These are phyloP conservation scores for Solanum hybrid DNA, from an alignment of 305 asterid species.

Conservation along the genomic window DNA sequence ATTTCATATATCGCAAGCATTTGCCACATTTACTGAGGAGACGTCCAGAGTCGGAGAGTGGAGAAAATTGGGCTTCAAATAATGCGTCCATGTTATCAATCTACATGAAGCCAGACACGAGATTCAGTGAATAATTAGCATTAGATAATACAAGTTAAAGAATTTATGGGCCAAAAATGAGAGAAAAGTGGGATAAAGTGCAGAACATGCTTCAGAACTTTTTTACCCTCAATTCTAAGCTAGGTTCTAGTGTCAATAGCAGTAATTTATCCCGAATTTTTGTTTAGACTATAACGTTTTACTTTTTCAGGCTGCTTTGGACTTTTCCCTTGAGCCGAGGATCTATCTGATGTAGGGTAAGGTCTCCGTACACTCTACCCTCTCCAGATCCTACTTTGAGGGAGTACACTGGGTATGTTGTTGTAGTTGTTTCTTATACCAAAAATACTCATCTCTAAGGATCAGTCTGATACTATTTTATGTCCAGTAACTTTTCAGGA, in stretches of 20 bases:
- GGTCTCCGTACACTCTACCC: neutral
- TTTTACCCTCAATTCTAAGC: neutral
- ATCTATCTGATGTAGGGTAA: neutral
- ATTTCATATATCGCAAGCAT: constrained; percentile 88
- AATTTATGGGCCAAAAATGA: neutral
- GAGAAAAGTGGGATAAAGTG: neutral
- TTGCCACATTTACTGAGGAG: constrained; percentile 82
- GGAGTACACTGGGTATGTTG: neutral
- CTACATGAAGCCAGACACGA: constrained; percentile 25
- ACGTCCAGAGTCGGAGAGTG: constrained; percentile 79
- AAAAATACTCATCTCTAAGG: neutral
- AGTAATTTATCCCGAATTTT: neutral
- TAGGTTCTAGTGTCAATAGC: neutral
- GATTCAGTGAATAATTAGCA: neutral
- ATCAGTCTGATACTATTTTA: neutral
- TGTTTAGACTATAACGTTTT: neutral
- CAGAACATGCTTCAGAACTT: neutral
- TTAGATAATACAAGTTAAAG: neutral
- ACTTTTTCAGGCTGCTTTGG: neutral
- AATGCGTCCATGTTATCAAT: constrained; percentile 88
- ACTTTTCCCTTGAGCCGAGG: neutral
- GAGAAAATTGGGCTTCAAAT: constrained; percentile 93
- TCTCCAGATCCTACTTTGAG: neutral
- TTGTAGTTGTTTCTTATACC: neutral
- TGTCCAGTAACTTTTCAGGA: neutral